Conservation (phyloP, 805 yeast genomes). For the Monosporozyma siamensis region DNA sequence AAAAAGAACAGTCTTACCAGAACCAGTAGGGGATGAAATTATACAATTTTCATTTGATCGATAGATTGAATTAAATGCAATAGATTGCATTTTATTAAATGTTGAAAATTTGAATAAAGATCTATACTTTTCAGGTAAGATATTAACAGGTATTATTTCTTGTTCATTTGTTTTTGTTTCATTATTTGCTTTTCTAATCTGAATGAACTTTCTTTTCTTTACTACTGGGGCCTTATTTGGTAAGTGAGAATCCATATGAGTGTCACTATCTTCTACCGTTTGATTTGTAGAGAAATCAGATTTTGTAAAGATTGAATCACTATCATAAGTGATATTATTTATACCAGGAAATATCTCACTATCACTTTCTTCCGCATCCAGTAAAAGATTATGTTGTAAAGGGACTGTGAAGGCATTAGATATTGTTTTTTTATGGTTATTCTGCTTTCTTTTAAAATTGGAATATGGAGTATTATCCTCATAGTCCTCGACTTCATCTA, state of each 20-base stretch:
- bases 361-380: constrained; percentile 15
- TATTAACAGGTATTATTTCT: constrained; percentile 3
- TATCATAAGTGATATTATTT: not conserved
- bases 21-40: constrained; percentile 49
- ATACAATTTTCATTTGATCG: constrained; percentile 34
- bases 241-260: constrained; percentile 5
- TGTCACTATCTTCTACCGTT: constrained; percentile 10
- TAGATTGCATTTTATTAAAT: constrained; percentile 45
- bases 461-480: constrained; percentile 2
- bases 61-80: constrained; percentile 34
- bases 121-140: constrained; percentile 33
- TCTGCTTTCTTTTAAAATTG: not conserved
- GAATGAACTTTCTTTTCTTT: not conserved
- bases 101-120: constrained; percentile 12
- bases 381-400: constrained; percentile 16
- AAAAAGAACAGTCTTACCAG: constrained; percentile 49
- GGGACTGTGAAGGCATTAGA: constrained; percentile 11
- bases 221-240: not conserved
- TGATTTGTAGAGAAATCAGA: constrained; percentile 3
- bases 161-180: not conserved
- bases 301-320: constrained; percentile 2
- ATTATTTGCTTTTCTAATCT: not conserved
- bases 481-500: constrained; percentile 5
- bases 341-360: constrained; percentile 3
- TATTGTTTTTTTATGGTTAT: not conserved